These are phyloP conservation scores for Dendrobium nobile DNA, from an alignment of 106 monocot species.

Conservation along the genomic window DNA sequence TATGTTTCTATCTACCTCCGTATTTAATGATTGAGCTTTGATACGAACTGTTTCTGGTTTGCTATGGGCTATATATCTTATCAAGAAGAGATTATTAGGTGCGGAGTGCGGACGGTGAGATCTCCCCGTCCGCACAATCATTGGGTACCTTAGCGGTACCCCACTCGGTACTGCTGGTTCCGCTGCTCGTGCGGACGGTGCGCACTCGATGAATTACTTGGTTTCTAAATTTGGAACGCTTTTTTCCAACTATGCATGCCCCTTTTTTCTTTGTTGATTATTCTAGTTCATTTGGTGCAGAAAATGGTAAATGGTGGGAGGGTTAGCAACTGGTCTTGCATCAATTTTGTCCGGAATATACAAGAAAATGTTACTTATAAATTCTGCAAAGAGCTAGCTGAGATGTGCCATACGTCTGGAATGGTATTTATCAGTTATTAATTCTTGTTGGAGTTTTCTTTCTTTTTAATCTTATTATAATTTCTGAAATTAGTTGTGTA, in stretches of 20 bases:
- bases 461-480: neutral
- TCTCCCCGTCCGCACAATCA: too few relatives aligned
- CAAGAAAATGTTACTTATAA: conserved; percentile 30
- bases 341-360: conserved; percentile 44
- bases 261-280: neutral
- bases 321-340: conserved; percentile 50
- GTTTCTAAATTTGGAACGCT: too few relatives aligned
- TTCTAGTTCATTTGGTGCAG: conserved; percentile 15
- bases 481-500: neutral
- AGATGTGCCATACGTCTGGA: conserved; percentile 46
- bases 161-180: too few relatives aligned
- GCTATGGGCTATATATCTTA: too few relatives aligned
- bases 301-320: conserved; percentile 66
- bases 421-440: conserved; percentile 24
- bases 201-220: too few relatives aligned
- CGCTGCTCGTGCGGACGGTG: too few relatives aligned
- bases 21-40: too few relatives aligned
- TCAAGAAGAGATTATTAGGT: too few relatives aligned
- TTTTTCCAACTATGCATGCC: neutral
- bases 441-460: neutral
- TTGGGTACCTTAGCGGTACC: too few relatives aligned
- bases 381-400: conserved; percentile 48
- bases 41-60: too few relatives aligned
- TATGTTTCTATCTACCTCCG: too few relatives aligned
- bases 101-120: too few relatives aligned